Evolutionary conservation across 148 eudicot species (phyloP), one percentile per base, ranked within the genome.

Genomic region (Vaccinium macrocarpon): DNA sequence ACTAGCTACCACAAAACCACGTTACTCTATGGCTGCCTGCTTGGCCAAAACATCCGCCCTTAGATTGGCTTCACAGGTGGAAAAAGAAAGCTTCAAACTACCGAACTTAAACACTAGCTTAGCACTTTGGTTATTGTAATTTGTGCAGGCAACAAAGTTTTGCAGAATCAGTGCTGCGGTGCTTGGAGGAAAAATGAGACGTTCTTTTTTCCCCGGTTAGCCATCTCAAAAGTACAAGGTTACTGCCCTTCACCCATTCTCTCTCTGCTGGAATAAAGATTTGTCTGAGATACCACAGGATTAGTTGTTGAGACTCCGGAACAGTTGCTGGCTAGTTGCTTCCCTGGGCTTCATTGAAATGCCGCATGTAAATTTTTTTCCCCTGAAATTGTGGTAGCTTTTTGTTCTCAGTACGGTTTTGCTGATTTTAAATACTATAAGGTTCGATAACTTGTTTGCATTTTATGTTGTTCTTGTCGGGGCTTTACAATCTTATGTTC

Each of bases 141-240:
- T 66, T 78, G 61, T 87, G 90, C 95, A 94, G 97, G 96, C 98
- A 95, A 84, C 92, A 95, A 86, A 89, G 92, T 83, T 95, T 94
- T 85, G 96, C 96, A 12, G 94, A 94, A 48, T 90, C 96, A 21
- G 88, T 95, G 82, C 85, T 94, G 82, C 89, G 89, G 10, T 91
- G 96, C 11, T 88, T 88, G 86, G 92, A 91, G 82, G 93, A 92
- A 70, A 88, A 88, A 82, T 92, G 84, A 85, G 71, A 27, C 19
- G 35, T 29, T 25, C 18, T 23, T 10, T 42, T 2, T 46, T 38
- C 23, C 23, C 76, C 50, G 48, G 76, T 72, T 68, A 35, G 49
- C 11, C 16, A 35, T 72, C 76, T 38, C 48, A 32, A 72, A 32
- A 72, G 46, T 35, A 72, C 23, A 2, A 72, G 76, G 18, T 29